A percentile compares a stretch with the other conserved stretches of the same genome.
Evolutionary conservation across 1,139 yeast genomes (phyloP).

Genomic region (Candida smagusa): DNA sequence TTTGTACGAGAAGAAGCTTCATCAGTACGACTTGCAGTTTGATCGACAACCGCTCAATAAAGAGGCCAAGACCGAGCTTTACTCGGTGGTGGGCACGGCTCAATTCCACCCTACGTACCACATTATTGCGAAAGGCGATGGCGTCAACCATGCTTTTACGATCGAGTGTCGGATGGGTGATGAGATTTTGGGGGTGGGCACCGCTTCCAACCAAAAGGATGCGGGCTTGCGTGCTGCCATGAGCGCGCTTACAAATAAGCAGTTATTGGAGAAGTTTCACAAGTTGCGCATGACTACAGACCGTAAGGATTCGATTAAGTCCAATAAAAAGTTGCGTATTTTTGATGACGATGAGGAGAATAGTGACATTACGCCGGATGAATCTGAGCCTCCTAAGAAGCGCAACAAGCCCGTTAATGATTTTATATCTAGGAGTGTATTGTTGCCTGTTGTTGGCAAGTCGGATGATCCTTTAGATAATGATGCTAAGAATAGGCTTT

Average conservation of each 20-base stretch:
- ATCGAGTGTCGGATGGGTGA: slow-evolving; percentile 68
- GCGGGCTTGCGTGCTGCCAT: slow-evolving; percentile 75
- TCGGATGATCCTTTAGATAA: slow-evolving; percentile 25
- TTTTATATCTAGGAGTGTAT: slow-evolving; percentile 8
- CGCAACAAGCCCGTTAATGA: slow-evolving; percentile 8
- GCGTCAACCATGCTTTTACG: slow-evolving; percentile 46
- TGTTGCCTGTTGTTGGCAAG: slow-evolving; percentile 30
- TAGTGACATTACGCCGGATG: neutral
- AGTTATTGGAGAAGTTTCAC: slow-evolving; percentile 62
- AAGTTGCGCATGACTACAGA: slow-evolving; percentile 61
- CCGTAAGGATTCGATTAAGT: slow-evolving; percentile 37
- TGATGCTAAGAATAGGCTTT: slow-evolving; percentile 41
- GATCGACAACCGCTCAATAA: slow-evolving; percentile 36
- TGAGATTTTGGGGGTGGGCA: slow-evolving; percentile 54
- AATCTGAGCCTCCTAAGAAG: slow-evolving; percentile 3
- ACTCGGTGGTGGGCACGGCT: slow-evolving; percentile 77
- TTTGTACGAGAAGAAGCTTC: slow-evolving; percentile 39
- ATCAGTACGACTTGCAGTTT: slow-evolving; percentile 25
- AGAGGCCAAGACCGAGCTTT: slow-evolving; percentile 74
- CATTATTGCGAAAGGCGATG: slow-evolving; percentile 24
- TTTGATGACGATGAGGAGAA: slow-evolving; percentile 5
- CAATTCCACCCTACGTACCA: slow-evolving; percentile 63
- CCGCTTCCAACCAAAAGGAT: slow-evolving; percentile 57
- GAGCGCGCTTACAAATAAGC: slow-evolving; percentile 59
- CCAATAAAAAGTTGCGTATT: slow-evolving; percentile 9